Evolutionary conservation across 108 stramenopile species (phyloP), one percentile per base, ranked within the genome.

Genomic region (Nitzschia palea): DNA sequence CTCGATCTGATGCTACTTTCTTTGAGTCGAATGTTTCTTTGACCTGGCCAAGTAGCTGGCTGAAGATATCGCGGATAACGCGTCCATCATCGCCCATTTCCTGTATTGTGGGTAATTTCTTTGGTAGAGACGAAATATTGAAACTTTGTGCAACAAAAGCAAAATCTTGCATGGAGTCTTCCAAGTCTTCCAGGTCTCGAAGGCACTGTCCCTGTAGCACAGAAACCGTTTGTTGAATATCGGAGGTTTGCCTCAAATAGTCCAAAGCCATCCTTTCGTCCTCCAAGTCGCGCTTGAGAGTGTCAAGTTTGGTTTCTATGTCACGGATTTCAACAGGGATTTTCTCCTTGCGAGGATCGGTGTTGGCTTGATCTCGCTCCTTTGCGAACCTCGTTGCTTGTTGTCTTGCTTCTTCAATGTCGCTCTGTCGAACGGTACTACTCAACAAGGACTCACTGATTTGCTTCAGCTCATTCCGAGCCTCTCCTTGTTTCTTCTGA

Each of bases 271-370:
- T 76, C 32, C 81, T 71, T 57, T 88, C 83, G 44, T 86, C 82
- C 44, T 91, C 86, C 20, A 86, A 73, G 14, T 82, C 63, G 37
- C 65, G 50, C 60, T 78, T 68, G 69, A 90, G 31, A 57, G 58
- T 25, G 64, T 84, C 79, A 25, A 82, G 58, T 54, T 86, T 90
- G 26, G 73, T 78, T 66, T 93, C 89, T 8, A 79, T 55, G 17
- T 80, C 81, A 4, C 76, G 74, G 56, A 96, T 88, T 68, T 95
- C 92, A 27, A 68, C 71, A 4, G 86, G 77, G 58, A 92, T 95
- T 25, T 91, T 73, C 14, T 54, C 65, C n/a, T 74, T 70, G 32
- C 87, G 72, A 20, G 83, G 81, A 51, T 91, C 68, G 9, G 55
- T 71, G 12, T 79, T 87, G 20, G 81, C 80, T 14, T 82, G 66